Evolutionary conservation across 1,284 basidiomycete species (phyloP).

Genomic region (Rhodofomes roseus): DNA sequence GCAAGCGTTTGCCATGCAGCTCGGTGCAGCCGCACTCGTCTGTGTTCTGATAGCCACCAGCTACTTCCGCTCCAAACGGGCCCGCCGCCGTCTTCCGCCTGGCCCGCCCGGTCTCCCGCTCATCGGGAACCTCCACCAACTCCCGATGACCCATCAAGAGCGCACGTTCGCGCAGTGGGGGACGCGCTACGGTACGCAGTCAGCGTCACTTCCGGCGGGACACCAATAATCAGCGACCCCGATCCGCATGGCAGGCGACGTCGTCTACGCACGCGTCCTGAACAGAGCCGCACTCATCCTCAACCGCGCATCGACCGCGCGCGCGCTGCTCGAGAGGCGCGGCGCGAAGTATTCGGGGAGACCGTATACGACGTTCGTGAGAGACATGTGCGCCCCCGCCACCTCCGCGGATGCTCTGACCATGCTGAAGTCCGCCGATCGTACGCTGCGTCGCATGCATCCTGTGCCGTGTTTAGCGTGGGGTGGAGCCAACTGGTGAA

Average conservation of each 20-base stretch:
- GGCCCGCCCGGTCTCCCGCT: not conserved
- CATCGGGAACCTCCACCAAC: slow-evolving; percentile 1
- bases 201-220: not conserved
- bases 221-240: not conserved
- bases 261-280: slow-evolving; percentile 33
- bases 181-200: slow-evolving; percentile 16
- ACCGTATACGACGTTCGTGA: slow-evolving; percentile 12
- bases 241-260: not conserved
- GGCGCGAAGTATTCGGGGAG: slow-evolving; percentile 37
- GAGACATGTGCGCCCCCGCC: not conserved
- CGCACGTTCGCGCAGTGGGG: slow-evolving; percentile 13
- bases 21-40: too few species aligned
- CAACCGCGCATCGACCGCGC: slow-evolving; percentile 30
- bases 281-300: slow-evolving; percentile 34
- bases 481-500: not conserved
- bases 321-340: slow-evolving; percentile 39
- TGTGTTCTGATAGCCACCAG: too few species aligned
- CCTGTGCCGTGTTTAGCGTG: not conserved
- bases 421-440: too few species aligned
- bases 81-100: not conserved
- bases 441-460: too few species aligned
- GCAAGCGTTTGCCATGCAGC: too few species aligned
- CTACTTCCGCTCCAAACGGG: too few species aligned
- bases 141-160: not conserved
- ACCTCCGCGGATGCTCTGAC: too few species aligned